A percentile compares a stretch with the other conserved stretches of the same genome.
Evolutionary conservation across 2,329 filamentous ascomycete genomes (phyloP).

Genomic region (Fusarium secorum): DNA sequence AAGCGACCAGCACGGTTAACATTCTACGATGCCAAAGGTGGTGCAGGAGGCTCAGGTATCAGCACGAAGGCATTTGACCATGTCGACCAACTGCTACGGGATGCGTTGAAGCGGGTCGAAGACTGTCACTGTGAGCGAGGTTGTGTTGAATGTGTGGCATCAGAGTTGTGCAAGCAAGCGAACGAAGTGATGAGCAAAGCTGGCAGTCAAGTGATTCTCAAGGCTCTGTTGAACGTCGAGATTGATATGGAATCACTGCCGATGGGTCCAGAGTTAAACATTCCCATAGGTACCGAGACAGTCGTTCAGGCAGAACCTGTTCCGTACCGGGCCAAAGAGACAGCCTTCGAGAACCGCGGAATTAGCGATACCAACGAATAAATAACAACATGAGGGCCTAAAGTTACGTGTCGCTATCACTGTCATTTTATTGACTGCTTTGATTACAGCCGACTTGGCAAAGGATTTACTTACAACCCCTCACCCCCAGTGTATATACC

Average conservation of each 20-base stretch:
- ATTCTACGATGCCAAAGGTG: constrained; percentile 95
- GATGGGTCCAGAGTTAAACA: constrained; percentile 79
- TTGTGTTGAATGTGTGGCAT: constrained; percentile 89
- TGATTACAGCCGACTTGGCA: not conserved
- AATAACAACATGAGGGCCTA: not conserved
- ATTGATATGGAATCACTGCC: constrained; percentile 86
- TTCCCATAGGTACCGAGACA: constrained; percentile 80
- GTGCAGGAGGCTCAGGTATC: constrained; percentile 82
- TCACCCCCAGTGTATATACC: not conserved
- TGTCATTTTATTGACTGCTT: not conserved
- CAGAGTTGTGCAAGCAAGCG: constrained; percentile 81
- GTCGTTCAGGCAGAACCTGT: constrained; percentile 78
- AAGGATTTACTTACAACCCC: not conserved
- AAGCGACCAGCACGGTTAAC: constrained; percentile 89
- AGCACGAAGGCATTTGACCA: constrained; percentile 95
- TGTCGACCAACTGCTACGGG: constrained; percentile 76
- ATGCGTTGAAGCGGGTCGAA: constrained; percentile 80
- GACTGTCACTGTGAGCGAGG: constrained; percentile 79
- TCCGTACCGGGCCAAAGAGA: constrained; percentile 46
- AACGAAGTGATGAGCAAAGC: constrained; percentile 96
- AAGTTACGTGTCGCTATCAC: not conserved
- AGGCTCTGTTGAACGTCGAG: constrained; percentile 75
- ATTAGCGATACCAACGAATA: not conserved
- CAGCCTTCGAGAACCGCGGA: not conserved
- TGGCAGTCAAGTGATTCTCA: constrained; percentile 82